Evolutionary conservation across 2,329 filamentous ascomycete species (phyloP).

Genomic region (Ilyonectria robusta): DNA sequence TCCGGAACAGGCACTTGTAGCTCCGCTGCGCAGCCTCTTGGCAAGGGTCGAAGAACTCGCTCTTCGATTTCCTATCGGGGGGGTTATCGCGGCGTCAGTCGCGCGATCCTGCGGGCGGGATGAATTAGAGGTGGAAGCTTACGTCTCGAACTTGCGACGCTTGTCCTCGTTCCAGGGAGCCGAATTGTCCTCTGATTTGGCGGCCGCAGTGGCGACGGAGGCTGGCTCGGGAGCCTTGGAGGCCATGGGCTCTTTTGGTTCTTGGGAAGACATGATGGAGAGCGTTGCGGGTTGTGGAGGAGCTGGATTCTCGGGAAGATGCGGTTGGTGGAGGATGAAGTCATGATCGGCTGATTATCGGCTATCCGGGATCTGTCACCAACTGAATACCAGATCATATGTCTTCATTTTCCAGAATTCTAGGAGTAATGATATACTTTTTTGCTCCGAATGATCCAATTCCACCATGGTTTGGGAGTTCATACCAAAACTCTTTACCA

Average conservation of each 20-base stretch:
- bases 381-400: background rate
- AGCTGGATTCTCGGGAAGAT: background rate
- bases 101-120: background rate
- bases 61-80: slow-evolving; percentile 80
- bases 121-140: slow-evolving; percentile 45
- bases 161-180: slow-evolving; percentile 71
- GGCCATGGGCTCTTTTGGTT: slow-evolving; percentile 34
- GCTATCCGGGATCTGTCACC: slow-evolving; percentile 12
- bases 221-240: slow-evolving; percentile 30
- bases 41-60: slow-evolving; percentile 95
- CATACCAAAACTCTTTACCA: slow-evolving; percentile 30
- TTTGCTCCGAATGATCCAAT: background rate
- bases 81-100: slow-evolving; percentile 20
- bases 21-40: slow-evolving; percentile 91
- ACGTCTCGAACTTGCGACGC: slow-evolving; percentile 76
- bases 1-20: slow-evolving; percentile 89
- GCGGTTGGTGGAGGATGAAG: slow-evolving; percentile 25
- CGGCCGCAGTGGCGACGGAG: background rate
- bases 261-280: slow-evolving; percentile 31
- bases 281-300: slow-evolving; percentile 2
- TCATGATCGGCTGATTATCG: slow-evolving; percentile 38
- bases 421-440: background rate
- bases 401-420: slow-evolving; percentile 28
- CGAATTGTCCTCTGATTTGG: slow-evolving; percentile 17
- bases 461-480: background rate